phyloP scores from a whole-genome alignment of 2,329 filamentous ascomycete species.

The Didymella keratinophila region DNA sequence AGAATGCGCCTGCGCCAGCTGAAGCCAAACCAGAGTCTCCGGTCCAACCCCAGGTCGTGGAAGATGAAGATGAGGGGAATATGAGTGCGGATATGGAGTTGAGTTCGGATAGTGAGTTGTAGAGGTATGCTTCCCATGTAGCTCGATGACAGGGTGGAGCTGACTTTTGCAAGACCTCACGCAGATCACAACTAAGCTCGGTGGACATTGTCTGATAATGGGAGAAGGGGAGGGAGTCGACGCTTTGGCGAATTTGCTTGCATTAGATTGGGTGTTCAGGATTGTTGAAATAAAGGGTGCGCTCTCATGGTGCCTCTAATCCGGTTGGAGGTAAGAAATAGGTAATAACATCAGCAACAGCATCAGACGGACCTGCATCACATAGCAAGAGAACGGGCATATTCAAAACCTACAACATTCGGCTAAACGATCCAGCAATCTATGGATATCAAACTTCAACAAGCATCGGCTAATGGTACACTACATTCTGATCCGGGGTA shows the following conservation, averaged over 20 bases:
- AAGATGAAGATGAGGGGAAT: neutral
- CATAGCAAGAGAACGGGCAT: neutral
- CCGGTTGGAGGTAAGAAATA: neutral
- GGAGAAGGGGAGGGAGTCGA: neutral
- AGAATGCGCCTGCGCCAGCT: neutral
- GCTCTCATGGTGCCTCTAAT: neutral
- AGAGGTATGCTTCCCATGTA: neutral
- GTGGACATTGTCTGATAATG: neutral
- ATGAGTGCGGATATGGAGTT: slow-evolving; percentile 15
- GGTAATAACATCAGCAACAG: neutral
- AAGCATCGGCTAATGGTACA: slow-evolving; percentile 10
- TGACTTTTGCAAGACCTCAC: neutral
- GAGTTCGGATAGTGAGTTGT: slow-evolving; percentile 11
- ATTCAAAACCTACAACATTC: neutral
- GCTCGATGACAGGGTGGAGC: neutral
- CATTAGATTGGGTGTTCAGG: neutral
- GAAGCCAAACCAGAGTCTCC: neutral
- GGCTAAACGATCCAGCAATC: slow-evolving; percentile 15
- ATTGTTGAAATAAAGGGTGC: neutral
- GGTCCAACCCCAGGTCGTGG: neutral
- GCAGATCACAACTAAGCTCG: neutral
- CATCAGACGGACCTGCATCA: too few relatives aligned
- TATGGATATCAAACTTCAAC: slow-evolving; percentile 16
- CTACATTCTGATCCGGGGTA: slow-evolving; percentile 8
- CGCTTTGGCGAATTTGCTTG: neutral